Conservation (phyloP, 2,329 filamentous ascomycete species). For the Delphinella strobiligena region DNA sequence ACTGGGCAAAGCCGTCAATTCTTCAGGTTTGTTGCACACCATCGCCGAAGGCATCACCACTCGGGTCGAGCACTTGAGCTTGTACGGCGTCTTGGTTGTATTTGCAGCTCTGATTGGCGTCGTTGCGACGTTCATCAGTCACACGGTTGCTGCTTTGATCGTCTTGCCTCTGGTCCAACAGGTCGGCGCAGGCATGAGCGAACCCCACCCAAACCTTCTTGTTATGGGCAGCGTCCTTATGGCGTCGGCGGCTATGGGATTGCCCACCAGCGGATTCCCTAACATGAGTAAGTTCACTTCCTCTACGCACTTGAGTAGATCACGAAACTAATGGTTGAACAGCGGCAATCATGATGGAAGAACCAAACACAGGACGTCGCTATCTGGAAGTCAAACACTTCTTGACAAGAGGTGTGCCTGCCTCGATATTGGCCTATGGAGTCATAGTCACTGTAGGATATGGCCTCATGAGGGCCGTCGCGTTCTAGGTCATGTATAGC, state of each 20-base stretch:
- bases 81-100: constrained; percentile 78
- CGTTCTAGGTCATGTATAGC: constrained; percentile 40
- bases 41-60: constrained; percentile 68
- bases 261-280: constrained; percentile 92
- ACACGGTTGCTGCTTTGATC: constrained; percentile 92
- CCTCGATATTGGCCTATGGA: constrained; percentile 65
- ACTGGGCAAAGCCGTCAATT: constrained; percentile 86
- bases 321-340: neutral
- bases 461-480: constrained; percentile 69
- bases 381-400: constrained; percentile 92
- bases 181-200: constrained; percentile 72
- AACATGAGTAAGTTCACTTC: constrained; percentile 88
- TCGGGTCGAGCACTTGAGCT: constrained; percentile 61
- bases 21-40: constrained; percentile 80
- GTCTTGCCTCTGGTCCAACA: constrained; percentile 82
- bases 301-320: constrained; percentile 5
- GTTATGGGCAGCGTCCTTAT: constrained; percentile 94
- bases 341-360: constrained; percentile 99
- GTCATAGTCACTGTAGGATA: constrained; percentile 87
- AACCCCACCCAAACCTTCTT: constrained; percentile 85
- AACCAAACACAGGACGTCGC: constrained; percentile 75
- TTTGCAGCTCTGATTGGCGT: constrained; percentile 78
- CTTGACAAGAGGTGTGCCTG: constrained; percentile 81
- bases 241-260: constrained; percentile 94
- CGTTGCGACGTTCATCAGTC: constrained; percentile 93